These are phyloP conservation scores for Pestalotiopsis sp. DNA, from an alignment of 2,329 filamentous ascomycete genomes.

Conservation along the genomic window DNA sequence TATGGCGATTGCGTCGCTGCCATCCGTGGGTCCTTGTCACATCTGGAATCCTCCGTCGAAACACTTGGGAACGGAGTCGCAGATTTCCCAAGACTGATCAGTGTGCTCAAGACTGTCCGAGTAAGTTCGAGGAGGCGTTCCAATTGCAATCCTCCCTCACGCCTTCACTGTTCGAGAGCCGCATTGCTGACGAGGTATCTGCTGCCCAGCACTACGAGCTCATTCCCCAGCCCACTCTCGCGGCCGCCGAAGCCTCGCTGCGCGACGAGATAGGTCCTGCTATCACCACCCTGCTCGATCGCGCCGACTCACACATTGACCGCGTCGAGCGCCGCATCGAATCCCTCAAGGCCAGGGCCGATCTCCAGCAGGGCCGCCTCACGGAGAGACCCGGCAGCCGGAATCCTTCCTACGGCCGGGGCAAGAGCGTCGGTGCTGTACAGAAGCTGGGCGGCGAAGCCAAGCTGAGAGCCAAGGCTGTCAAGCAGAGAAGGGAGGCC, in stretches of 20 bases:
- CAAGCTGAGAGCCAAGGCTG: slow-evolving; percentile 56
- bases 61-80: slow-evolving; percentile 59
- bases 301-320: slow-evolving; percentile 82
- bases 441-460: slow-evolving; percentile 55
- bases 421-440: slow-evolving; percentile 6
- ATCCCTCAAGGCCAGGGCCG: slow-evolving; percentile 78
- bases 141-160: neutral
- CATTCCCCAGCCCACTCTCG: slow-evolving; percentile 81
- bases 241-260: slow-evolving; percentile 79
- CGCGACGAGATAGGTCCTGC: slow-evolving; percentile 90
- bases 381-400: slow-evolving; percentile 26
- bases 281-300: slow-evolving; percentile 75
- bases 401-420: neutral
- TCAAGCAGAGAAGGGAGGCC: slow-evolving; percentile 81
- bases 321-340: slow-evolving; percentile 83
- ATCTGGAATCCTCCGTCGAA: slow-evolving; percentile 61
- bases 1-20: slow-evolving; percentile 64
- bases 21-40: slow-evolving; percentile 61
- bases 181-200: neutral
- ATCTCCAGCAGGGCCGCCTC: slow-evolving; percentile 77
- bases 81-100: slow-evolving; percentile 59
- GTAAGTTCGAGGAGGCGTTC: slow-evolving; percentile 38
- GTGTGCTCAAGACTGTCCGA: slow-evolving; percentile 60
- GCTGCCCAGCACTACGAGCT: slow-evolving; percentile 81
- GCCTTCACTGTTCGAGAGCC: neutral